Base-by-base conservation (phyloP, 106 monocot genomes). In the Alisma plantagoaquatica region DNA sequence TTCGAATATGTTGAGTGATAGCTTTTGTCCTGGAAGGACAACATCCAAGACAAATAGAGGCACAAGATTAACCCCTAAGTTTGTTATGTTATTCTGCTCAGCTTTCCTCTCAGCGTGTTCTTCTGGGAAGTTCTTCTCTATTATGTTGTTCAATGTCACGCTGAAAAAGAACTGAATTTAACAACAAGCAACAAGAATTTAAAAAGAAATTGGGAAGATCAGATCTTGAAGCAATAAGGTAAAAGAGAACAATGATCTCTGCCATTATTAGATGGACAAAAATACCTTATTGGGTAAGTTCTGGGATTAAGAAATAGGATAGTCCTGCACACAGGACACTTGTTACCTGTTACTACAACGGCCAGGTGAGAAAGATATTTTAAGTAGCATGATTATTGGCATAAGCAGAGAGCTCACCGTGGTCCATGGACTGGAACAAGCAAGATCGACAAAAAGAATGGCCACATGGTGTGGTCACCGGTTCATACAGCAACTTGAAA, bases 31-130 rank as follows among this genome's bases (percentile, higher is more conserved):
- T 49, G 96, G 96, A 23, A 98, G 75, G 30, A 98, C 81, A 49
- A 90, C 89, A 82, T 90, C 89, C 96, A 98, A 89, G 66, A 98
- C 96, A 72, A 98, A 90, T 59, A 98, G 85, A 64, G 96, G 96
- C 57, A 98, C 63, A 60, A 90, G 49, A 57, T 98, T 78, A 59
- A 59, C 51, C 26, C 73, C 85, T 41, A 62, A 51, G 54, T 76
- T 73, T 28, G 72, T 82, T 66, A 90, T 42, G 58, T 57, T 82
- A 53, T 73, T 76, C 43, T 85, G 67, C 43, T 98, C 96, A 51
- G 70, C 67, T 65, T 67, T 84, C 68, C 96, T 85, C 64, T 77
- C 89, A 9, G 81, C 78, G 70, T 79, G 72, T 55, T 98, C 96
- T 44, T 98, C 82, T 3, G 78, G 75, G 47, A 89, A 98, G 49